Evolutionary conservation across 805 yeast genomes (phyloP).

Genomic region (Yarrowia sp.): DNA sequence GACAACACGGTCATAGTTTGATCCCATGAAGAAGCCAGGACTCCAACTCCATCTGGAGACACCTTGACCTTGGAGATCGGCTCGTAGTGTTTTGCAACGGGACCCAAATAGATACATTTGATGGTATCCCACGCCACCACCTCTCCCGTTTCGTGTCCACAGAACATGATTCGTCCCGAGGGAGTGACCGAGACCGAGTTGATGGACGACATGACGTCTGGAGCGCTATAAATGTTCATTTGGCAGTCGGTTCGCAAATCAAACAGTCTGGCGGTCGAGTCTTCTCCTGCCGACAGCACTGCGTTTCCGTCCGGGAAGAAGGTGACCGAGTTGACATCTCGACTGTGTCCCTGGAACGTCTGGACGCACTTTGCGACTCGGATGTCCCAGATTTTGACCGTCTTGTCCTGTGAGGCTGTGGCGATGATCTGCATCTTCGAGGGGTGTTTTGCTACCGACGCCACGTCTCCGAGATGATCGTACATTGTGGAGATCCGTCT

Average conservation of each 20-base stretch:
- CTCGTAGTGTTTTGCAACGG: constrained; percentile 68
- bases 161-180: constrained; percentile 76
- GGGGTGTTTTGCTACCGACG: constrained; percentile 70
- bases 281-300: constrained; percentile 80
- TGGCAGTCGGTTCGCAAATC: constrained; percentile 82
- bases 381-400: constrained; percentile 79
- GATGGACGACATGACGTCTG: constrained; percentile 65
- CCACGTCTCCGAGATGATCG: constrained; percentile 58
- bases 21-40: constrained; percentile 85
- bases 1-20: constrained; percentile 56
- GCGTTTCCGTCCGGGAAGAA: constrained; percentile 75
- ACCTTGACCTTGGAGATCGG: constrained; percentile 68
- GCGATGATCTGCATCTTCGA: constrained; percentile 62
- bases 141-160: constrained; percentile 77
- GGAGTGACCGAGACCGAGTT: constrained; percentile 57
- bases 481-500: constrained; percentile 49
- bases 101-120: constrained; percentile 68
- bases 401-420: constrained; percentile 76
- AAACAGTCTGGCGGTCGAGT: constrained; percentile 70
- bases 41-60: constrained; percentile 76
- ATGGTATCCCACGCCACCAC: constrained; percentile 81
- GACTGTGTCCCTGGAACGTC: constrained; percentile 59
- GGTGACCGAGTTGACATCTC: constrained; percentile 68
- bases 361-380: constrained; percentile 54
- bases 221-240: constrained; percentile 56